Conservation (phyloP, 2,329 filamentous ascomycete genomes). For the Zasmidium cellare region DNA sequence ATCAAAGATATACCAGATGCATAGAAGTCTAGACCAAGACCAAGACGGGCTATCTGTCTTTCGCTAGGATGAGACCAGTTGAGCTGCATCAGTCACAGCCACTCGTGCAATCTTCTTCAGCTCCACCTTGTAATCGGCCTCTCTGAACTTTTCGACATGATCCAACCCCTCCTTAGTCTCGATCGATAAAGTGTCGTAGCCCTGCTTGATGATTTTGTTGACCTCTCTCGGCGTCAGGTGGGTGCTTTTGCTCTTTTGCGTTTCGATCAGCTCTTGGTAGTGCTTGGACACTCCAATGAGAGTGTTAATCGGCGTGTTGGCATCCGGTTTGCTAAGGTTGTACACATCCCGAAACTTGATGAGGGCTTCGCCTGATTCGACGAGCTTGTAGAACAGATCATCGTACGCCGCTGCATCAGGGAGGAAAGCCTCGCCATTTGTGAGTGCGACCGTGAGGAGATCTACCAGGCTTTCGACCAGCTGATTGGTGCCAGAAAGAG, state of each 20-base stretch:
- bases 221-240: conserved; percentile 77
- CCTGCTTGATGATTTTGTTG: conserved; percentile 88
- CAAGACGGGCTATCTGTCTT: no score
- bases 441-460: conserved; percentile 79
- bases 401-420: conserved; percentile 87
- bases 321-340: conserved; percentile 40
- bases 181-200: conserved; percentile 92
- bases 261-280: conserved; percentile 79
- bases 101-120: conserved; percentile 85
- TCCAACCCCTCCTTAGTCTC: conserved; percentile 84
- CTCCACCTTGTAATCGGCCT: conserved; percentile 69
- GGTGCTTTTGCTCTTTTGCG: conserved; percentile 58
- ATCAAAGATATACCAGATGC: background rate
- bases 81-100: conserved; percentile 67
- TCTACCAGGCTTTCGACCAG: conserved; percentile 79
- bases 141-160: conserved; percentile 77
- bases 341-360: conserved; percentile 81
- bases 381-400: conserved; percentile 96
- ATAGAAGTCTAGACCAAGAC: background rate
- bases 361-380: conserved; percentile 84
- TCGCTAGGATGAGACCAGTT: conserved; percentile 17
- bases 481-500: conserved; percentile 66
- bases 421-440: conserved; percentile 84
- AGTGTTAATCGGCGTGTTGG: conserved; percentile 73
- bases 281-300: conserved; percentile 80